A percentile compares a stretch with the other conserved stretches of the same genome.
These are phyloP conservation scores for Chalciporus sphaerocephalus DNA, from an alignment of 768 basidiomycete genomes.

Conservation along the genomic window DNA sequence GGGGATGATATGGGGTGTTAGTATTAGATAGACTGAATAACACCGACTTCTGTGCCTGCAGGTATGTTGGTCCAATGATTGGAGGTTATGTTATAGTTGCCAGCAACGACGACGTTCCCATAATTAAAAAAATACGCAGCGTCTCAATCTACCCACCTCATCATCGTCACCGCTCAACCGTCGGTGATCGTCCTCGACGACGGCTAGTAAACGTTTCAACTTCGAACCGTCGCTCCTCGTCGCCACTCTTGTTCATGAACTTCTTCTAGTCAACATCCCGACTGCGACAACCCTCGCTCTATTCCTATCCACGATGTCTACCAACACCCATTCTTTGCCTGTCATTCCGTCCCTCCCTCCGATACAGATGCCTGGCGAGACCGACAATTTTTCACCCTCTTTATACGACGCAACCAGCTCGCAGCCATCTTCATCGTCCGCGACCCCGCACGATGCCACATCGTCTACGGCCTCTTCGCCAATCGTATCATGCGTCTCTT, in stretches of 20 bases:
- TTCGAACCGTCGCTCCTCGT: background rate
- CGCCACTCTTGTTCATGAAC: constrained; percentile 13
- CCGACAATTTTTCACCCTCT: constrained; percentile 10
- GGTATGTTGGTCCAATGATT: background rate
- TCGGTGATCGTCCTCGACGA: too few species aligned
- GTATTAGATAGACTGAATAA: background rate
- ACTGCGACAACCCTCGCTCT: background rate
- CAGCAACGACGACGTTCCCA: constrained; percentile 20
- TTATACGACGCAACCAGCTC: constrained; percentile 19
- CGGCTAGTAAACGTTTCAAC: background rate
- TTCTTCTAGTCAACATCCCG: background rate
- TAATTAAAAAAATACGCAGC: constrained; percentile 14
- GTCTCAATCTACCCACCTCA: constrained; percentile 1
- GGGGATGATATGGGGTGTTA: background rate
- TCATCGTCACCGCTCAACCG: constrained; percentile 8
- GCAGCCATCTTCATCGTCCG: constrained; percentile 29
- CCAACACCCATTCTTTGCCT: constrained; percentile 26
- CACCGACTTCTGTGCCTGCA: background rate
- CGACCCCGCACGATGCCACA: constrained; percentile 37
- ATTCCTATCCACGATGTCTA: constrained; percentile 22
- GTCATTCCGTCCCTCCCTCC: constrained; percentile 43
- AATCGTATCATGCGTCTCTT: constrained; percentile 9
- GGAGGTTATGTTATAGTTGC: too few species aligned
- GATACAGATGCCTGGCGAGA: constrained; percentile 38
- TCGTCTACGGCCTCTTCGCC: constrained; percentile 43